Evolutionary conservation across 306 rosid genomes (phyloP), one percentile per base, ranked within the genome.

Genomic region (Cicer bijugum): DNA sequence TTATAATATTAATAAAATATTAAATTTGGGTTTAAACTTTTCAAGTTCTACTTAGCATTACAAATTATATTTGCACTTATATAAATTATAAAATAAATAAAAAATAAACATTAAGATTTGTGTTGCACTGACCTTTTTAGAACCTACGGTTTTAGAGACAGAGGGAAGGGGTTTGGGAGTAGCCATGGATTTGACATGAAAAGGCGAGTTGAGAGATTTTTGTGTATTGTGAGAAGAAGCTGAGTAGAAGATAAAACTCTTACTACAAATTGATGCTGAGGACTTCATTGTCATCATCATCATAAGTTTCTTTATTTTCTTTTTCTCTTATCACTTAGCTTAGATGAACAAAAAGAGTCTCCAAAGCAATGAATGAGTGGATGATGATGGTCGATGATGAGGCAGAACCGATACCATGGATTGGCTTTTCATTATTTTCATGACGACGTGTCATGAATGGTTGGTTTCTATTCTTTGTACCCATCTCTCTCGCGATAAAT

Each of bases 261-360:
- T 5, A 66, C 79, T 82, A 57, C 75, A 85, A 28, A 87, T 66
- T 20, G 76, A 65, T 52, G 92, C 83, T 53, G 67, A 56, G 53
- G 69, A 78, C 50, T 80, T 96, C 99, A 91, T 91, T 47, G 63
- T 92, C 91, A 87, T 96, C 98, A 91, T 91, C 58, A 67, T 92
- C 89, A 86, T 78, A 68, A 42, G 75, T 39, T 53, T 76, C 19
- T 67, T 19, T 75, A 38, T 75, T 12, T 63, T 1, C 11, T 5
- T 11, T n/a, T 53, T 12, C 74, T 56, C 77, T 37, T 52, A 46
- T 72, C 44, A 6, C 15, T 75, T 48, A 3, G 76, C 39, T 17
- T 10, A 23, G 67, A 40, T 39, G 57, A 16, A 37, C 8, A 39
- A 15, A 8, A 33, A 40, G 23, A 7, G 12, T 4, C 44, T 79